Evolutionary conservation across 805 yeast species (phyloP), one percentile per base, ranked within the genome.

Genomic region (Cyberlindnera petersonii): DNA sequence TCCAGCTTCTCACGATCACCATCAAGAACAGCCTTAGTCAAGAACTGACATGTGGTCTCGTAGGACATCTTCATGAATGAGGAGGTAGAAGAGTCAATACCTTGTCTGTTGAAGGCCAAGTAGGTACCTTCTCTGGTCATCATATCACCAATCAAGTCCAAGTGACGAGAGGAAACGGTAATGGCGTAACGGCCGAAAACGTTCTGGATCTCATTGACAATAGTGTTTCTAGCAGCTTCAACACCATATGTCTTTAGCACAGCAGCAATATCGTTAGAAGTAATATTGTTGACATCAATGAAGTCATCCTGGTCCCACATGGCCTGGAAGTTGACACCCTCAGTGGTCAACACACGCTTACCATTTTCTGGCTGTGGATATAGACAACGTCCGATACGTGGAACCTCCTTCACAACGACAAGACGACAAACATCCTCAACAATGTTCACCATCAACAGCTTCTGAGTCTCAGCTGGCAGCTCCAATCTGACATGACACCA

Each of bases 101-200:
- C 99, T 68, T 87, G 96, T 73, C 99, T 86, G 66, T 87, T 89
- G 73, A 93, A 93, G 19, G 99, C 96, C 60, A 91, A 68, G 60
- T 89, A 93, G 2, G 94, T 77, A 58, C 99, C 99, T 66, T 93
- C 98, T 65, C 98, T 80, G 5, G 99, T 93, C 99, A 93, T 93
- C 87, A 86, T 86, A 65, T 93, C 99, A 49, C 95, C 99, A 63
- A 93, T 82, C 62, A 93, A 77, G 60, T 93, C 98, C 67, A 93
- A 78, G 69, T 93, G 99, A 64, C 98, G 86, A 38, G 78, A 70
- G 40, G 93, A 83, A 43, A 93, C 98, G 43, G 88, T 69, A 59
- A 93, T 93, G 56, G 98, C 98, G 65, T 93, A 93, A 38, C 94
- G 88, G 44, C 87, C 86, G 77, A 93, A 93, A 54, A 93, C 99